Percentiles rank a stretch among this genome's conserved stretches.
phyloP scores from a whole-genome alignment of 768 basidiomycete genomes.

The Psilocybe cyanescens region DNA sequence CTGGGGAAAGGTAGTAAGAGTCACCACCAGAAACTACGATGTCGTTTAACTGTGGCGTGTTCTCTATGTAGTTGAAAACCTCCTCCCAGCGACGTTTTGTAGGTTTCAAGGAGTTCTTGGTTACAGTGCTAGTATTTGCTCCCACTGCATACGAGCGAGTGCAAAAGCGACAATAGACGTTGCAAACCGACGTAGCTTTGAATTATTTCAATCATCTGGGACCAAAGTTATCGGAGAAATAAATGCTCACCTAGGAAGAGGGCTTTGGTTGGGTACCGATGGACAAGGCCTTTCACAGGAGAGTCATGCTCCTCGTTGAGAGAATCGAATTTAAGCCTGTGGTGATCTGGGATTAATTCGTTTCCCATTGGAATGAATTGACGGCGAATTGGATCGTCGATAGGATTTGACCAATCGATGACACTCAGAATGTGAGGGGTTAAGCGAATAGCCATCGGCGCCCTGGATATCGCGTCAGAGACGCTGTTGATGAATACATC shows the following conservation, averaged over 20 bases:
- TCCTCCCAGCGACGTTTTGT: conserved; percentile 6
- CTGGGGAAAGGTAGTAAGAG: conserved; percentile 3
- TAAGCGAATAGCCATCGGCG: conserved; percentile 5
- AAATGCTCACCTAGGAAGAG: conserved; percentile 4
- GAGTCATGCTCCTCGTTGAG: conserved; percentile 7
- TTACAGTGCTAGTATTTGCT: conserved; percentile 2
- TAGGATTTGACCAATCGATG: conserved; percentile 1
- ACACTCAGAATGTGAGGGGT: conserved; percentile 7
- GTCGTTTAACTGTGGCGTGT: conserved; percentile 3
- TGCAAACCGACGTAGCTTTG: conserved; percentile 6
- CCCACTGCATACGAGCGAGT: conserved; percentile 4
- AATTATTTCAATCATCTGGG: background rate
- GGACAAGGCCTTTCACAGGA: conserved; percentile 5
- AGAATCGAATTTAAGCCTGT: conserved; percentile 1
- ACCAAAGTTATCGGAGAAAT: background rate
- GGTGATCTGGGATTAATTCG: conserved; percentile 5
- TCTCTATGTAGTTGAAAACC: conserved; percentile 5
- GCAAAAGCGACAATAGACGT: conserved; percentile 6
- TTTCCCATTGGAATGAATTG: conserved; percentile 3
- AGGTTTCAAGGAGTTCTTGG: conserved; percentile 5
- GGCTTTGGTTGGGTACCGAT: conserved; percentile 5
- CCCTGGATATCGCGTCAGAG: conserved; percentile 5
- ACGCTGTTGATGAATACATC: conserved; percentile 7
- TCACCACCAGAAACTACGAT: conserved; percentile 7
- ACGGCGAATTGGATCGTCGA: conserved; percentile 1